Conservation (phyloP, 345 rosid species). For the Turritis glabra region DNA sequence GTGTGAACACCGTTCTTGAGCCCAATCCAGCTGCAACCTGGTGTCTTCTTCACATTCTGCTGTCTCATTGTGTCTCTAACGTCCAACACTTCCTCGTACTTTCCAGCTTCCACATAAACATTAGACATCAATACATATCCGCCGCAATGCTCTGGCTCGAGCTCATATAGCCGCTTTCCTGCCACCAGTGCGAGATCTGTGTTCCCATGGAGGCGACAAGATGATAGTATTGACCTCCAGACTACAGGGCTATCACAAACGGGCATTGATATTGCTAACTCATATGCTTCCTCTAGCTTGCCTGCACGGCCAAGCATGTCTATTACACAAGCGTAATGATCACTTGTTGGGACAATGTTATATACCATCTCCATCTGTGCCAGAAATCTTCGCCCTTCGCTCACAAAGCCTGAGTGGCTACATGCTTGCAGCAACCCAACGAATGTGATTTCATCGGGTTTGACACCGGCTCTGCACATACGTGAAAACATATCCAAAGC, state of each 20-base stretch:
- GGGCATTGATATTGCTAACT: slow-evolving; percentile 50
- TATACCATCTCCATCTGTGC: slow-evolving; percentile 46
- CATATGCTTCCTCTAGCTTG: slow-evolving; percentile 57
- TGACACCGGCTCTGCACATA: slow-evolving; percentile 43
- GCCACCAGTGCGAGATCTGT: slow-evolving; percentile 42
- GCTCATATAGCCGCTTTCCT: slow-evolving; percentile 42
- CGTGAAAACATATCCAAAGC: slow-evolving; percentile 55
- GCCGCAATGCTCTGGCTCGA: slow-evolving; percentile 50
- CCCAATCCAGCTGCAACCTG: slow-evolving; percentile 56
- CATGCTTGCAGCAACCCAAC: slow-evolving; percentile 62
- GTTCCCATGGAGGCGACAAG: slow-evolving; percentile 52
- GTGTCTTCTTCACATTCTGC: slow-evolving; percentile 48
- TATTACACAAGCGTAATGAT: slow-evolving; percentile 64
- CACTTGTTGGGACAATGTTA: slow-evolving; percentile 54
- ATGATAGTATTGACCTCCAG: slow-evolving; percentile 64
- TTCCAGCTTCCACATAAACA: slow-evolving; percentile 45
- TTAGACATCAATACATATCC: slow-evolving; percentile 55
- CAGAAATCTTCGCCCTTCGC: slow-evolving; percentile 46
- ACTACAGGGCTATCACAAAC: slow-evolving; percentile 45
- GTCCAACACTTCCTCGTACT: slow-evolving; percentile 46
- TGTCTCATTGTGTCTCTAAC: slow-evolving; percentile 50
- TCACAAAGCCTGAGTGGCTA: slow-evolving; percentile 61
- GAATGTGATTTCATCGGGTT: slow-evolving; percentile 62
- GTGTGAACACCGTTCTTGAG: slow-evolving; percentile 41
- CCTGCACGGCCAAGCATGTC: slow-evolving; percentile 80